Percentiles rank a stretch among this genome's conserved stretches.
Conservation (phyloP, 2,329 filamentous ascomycete genomes). For the Pyrenochaeta sp. region DNA sequence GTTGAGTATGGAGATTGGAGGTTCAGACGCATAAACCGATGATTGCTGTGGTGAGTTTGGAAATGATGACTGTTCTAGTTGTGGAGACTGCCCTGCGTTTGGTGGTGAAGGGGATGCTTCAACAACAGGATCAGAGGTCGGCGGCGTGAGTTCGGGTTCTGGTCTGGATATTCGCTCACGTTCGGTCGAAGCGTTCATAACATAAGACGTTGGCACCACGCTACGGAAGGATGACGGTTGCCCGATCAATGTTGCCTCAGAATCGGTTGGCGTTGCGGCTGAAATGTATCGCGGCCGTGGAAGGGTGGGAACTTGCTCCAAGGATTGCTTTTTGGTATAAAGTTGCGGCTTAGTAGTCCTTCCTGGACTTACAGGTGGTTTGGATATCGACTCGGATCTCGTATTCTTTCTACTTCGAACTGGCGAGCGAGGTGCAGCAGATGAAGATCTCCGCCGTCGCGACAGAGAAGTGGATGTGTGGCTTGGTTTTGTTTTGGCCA, state of each 20-base stretch:
- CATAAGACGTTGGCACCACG: slow-evolving; percentile 4
- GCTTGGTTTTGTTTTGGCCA: slow-evolving; percentile 26
- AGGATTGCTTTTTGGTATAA: slow-evolving; percentile 23
- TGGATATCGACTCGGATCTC: slow-evolving; percentile 18
- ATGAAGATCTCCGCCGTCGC: slow-evolving; percentile 32
- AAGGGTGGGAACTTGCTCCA: slow-evolving; percentile 23
- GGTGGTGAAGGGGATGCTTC: slow-evolving; percentile 6
- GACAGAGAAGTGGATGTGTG: slow-evolving; percentile 16
- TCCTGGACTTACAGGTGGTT: slow-evolving; percentile 17
- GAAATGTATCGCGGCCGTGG: slow-evolving; percentile 11
- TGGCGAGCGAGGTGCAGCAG: slow-evolving; percentile 25
- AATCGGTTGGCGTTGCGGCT: slow-evolving; percentile 30
- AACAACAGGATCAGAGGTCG: slow-evolving; percentile 16
- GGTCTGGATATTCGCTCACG: slow-evolving; percentile 5
- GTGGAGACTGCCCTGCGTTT: slow-evolving; percentile 3
- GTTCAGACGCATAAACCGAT: slow-evolving; percentile 25
- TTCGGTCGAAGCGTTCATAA: slow-evolving; percentile 6
- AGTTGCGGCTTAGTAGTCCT: slow-evolving; percentile 21
- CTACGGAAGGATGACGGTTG: slow-evolving; percentile 25
- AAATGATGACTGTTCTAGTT: neutral
- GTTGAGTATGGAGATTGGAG: slow-evolving; percentile 23
- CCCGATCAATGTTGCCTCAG: slow-evolving; percentile 38
- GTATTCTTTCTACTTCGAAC: slow-evolving; percentile 27
- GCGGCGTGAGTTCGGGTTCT: slow-evolving; percentile 3
- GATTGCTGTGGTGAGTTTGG: slow-evolving; percentile 23